Base-by-base conservation (phyloP, 1,284 basidiomycete species). In the Austroboletus niveus region DNA sequence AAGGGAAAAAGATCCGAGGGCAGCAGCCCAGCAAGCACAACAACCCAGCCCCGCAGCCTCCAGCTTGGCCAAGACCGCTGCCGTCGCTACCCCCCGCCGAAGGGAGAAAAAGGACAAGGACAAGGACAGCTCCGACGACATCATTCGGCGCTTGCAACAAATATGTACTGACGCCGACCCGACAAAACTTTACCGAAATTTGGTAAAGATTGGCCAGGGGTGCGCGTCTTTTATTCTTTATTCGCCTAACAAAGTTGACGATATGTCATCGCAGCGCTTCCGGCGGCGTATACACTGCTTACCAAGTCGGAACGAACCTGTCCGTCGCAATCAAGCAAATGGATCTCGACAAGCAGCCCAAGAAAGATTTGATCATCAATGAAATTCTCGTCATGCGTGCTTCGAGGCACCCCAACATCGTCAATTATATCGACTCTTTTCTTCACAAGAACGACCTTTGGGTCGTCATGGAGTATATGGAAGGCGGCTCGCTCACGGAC, bases 401-500 rank as follows among this genome's bases (percentile, higher is more conserved):
- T 44, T 94, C 92, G 15, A 81, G 91, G 35, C 96, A 99, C 69
- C 91, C 92, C 17, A 99, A 99, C 71, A 98, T 99, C 62, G 97
- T 99, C 76, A 99, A 98, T 72, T 99, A 93, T 73, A 98, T 98
- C 65, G 97, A 99, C 72, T 97, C 94, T 14, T 99, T 98, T 81
- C 74, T 99, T 39, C 84, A 94, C 77, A 94, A 93, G 77, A 98
- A 97, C 68, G 96, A 98, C 68, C 80, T 99, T 4, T 99, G 97
- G 97, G 96, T 98, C 46, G 94, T 99, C 53, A 99, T 98, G 95
- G 95, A 99, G 77, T 99, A 97, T 74, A 98, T 99, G 96, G 95
- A 98, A 74, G 95, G 95, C 42, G 88, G 87, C 39, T 84, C 86
- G 42, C 74, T 98, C 52, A 98, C 95, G 1, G 96, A 98, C 65